phyloP scores from a whole-genome alignment of 371 early-diverging fungal species.

The Mortierella sp. region DNA sequence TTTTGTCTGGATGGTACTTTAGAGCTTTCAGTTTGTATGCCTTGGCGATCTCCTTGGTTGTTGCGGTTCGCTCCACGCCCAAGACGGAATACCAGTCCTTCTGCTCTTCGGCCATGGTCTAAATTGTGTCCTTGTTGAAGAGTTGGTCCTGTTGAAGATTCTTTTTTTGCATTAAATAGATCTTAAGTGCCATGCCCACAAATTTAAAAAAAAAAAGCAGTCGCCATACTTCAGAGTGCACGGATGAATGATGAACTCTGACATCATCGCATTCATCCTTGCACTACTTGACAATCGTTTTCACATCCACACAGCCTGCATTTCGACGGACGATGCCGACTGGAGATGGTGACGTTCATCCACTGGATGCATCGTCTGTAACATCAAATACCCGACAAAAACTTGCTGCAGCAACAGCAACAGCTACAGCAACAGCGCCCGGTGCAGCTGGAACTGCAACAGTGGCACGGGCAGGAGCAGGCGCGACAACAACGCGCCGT shows the following conservation, averaged over 20 bases:
- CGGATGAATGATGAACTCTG: not conserved
- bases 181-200: not conserved
- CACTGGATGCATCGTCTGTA: slow-evolving; percentile 15
- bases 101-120: slow-evolving; percentile 49
- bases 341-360: slow-evolving; percentile 19
- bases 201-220: not conserved
- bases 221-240: not conserved
- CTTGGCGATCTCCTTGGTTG: slow-evolving; percentile 91
- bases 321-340: slow-evolving; percentile 2
- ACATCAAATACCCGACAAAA: slow-evolving; percentile 3
- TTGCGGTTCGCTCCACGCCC: slow-evolving; percentile 82
- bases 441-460: not conserved
- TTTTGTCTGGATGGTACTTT: slow-evolving; percentile 96
- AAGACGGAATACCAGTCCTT: slow-evolving; percentile 86
- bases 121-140: not conserved
- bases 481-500: slow-evolving; percentile 45
- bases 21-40: slow-evolving; percentile 92
- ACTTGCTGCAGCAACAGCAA: not conserved
- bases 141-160: not conserved
- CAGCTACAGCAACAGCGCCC: not conserved
- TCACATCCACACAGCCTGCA: not conserved
- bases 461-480: not conserved
- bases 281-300: not conserved
- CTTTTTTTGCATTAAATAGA: not conserved
- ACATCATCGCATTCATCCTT: slow-evolving; percentile 4